Conservation (phyloP, 2,329 filamentous ascomycete species). For the Claviceps arundinis region DNA sequence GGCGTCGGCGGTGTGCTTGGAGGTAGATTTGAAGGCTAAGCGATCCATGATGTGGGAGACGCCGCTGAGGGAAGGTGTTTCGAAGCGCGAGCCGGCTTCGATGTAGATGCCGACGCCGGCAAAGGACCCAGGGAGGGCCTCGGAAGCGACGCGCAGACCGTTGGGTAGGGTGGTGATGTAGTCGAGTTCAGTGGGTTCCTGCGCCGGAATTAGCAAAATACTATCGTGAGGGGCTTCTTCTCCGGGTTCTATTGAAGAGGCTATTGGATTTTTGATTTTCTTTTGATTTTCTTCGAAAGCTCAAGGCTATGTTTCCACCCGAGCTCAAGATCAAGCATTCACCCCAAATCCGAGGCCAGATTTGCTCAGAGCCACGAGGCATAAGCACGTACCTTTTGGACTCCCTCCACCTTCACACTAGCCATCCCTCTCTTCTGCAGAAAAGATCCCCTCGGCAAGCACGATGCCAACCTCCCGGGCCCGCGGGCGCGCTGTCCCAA, state of each 20-base stretch:
- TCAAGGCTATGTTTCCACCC: too few relatives aligned
- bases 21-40: conserved; percentile 85
- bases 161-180: conserved; percentile 80
- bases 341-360: too few relatives aligned
- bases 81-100: conserved; percentile 88
- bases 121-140: conserved; percentile 88
- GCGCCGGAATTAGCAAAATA: too few relatives aligned
- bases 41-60: conserved; percentile 95
- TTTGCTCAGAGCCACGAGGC: neutral
- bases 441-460: conserved; percentile 11
- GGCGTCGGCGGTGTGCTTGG: conserved; percentile 56
- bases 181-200: conserved; percentile 75
- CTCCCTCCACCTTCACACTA: conserved; percentile 21
- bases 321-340: too few relatives aligned
- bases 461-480: conserved; percentile 12
- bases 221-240: too few relatives aligned
- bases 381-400: conserved; percentile 14
- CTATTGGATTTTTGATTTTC: too few relatives aligned
- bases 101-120: conserved; percentile 92
- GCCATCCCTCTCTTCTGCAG: conserved; percentile 12
- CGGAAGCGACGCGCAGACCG: conserved; percentile 86
- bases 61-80: conserved; percentile 71
- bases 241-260: neutral
- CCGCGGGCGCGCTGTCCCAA: conserved; percentile 15
- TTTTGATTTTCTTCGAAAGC: neutral